A percentile compares a stretch with the other conserved stretches of the same genome.
Conservation (phyloP, 495 filamentous ascomycete genomes). For the Glonium stellatum region DNA sequence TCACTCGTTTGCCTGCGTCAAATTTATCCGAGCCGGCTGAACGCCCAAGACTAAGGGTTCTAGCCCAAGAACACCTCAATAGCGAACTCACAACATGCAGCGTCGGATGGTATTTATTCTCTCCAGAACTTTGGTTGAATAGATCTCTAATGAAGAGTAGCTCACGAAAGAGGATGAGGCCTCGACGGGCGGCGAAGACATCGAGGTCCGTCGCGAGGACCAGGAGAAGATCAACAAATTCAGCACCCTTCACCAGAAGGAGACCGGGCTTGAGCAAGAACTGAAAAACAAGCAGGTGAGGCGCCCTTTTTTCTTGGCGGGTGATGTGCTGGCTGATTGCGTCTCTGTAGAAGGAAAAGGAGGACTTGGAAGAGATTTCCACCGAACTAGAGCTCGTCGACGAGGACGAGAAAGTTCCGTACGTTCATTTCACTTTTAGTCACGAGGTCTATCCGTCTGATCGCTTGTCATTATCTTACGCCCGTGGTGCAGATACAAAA, state of each 20-base stretch:
- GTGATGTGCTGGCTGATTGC: conserved; percentile 19
- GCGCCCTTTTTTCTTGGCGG: not conserved
- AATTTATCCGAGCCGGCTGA: not conserved
- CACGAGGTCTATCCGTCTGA: not conserved
- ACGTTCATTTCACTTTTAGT: conserved; percentile 29
- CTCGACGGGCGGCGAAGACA: conserved; percentile 63
- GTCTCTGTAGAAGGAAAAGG: conserved; percentile 80
- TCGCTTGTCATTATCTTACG: not conserved
- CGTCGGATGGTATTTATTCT: conserved; percentile 35
- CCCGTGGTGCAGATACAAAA: conserved; percentile 66
- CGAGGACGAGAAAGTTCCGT: conserved; percentile 91
- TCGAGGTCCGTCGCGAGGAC: conserved; percentile 89
- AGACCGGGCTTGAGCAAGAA: conserved; percentile 69
- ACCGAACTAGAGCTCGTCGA: conserved; percentile 90
- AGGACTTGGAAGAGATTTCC: conserved; percentile 88
- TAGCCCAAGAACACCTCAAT: not conserved
- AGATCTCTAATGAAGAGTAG: conserved; percentile 41
- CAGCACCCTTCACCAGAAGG: conserved; percentile 85
- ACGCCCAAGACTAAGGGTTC: not conserved
- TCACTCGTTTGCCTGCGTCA: not conserved
- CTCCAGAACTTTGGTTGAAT: not conserved
- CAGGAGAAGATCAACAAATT: conserved; percentile 99
- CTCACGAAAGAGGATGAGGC: conserved; percentile 87
- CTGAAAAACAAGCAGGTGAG: conserved; percentile 74
- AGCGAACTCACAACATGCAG: conserved; percentile 24